phyloP scores from a whole-genome alignment of 768 basidiomycete genomes.

The Bullera alba region DNA sequence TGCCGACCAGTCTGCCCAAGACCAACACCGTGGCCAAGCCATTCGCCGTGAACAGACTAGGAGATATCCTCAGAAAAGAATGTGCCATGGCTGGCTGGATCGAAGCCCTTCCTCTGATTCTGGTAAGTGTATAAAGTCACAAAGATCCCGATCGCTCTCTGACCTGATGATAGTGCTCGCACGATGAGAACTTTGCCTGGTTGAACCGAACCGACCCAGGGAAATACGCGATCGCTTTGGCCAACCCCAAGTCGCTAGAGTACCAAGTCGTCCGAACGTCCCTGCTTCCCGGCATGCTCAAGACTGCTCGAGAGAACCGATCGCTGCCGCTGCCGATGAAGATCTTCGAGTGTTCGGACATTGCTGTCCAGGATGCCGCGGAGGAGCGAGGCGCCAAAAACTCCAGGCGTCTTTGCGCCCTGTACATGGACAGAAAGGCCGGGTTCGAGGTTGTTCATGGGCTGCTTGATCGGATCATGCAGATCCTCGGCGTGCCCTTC shows the following conservation, averaged over 20 bases:
- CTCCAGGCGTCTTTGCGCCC: constrained; percentile 74
- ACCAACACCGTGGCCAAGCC: constrained; percentile 95
- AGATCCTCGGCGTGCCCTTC: constrained; percentile 83
- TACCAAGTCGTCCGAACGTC: constrained; percentile 98
- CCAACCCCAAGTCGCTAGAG: constrained; percentile 94
- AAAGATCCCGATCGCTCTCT: constrained; percentile 1
- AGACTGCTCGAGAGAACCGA: constrained; percentile 93
- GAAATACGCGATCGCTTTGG: constrained; percentile 75
- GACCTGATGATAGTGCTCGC: constrained; percentile 66
- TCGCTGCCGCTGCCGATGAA: constrained; percentile 85
- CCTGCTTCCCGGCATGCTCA: constrained; percentile 88
- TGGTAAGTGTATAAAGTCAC: constrained; percentile 55
- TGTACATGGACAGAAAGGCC: constrained; percentile 95
- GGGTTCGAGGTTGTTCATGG: constrained; percentile 97
- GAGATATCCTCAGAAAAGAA: constrained; percentile 77
- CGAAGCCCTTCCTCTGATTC: constrained; percentile 86
- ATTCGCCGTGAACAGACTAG: constrained; percentile 77
- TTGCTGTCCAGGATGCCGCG: constrained; percentile 75
- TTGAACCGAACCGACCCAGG: constrained; percentile 80
- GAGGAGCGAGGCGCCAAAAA: constrained; percentile 62
- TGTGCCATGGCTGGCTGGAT: constrained; percentile 95
- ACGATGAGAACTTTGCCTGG: constrained; percentile 95
- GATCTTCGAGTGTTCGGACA: constrained; percentile 88
- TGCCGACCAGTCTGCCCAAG: constrained; percentile 81
- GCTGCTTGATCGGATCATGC: constrained; percentile 88